Conservation (phyloP, 2,329 filamentous ascomycete species). For the Periconia macrospinosa region DNA sequence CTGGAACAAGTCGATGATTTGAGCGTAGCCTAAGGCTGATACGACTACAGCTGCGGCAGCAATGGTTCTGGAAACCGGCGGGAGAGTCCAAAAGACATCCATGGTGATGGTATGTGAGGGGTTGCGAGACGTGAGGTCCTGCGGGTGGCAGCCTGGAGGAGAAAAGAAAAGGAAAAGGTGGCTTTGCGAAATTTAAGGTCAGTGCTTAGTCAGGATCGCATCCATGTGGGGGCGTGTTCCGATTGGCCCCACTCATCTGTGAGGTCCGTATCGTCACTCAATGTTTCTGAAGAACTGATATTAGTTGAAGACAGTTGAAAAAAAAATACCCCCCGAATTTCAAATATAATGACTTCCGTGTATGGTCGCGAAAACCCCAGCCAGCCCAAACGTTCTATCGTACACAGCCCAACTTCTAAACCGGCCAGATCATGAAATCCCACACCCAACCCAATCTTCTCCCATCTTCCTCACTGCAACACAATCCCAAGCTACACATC, state of each 20-base stretch:
- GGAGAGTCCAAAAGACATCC: conserved; percentile 67
- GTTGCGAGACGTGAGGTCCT: conserved; percentile 30
- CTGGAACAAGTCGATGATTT: conserved; percentile 55
- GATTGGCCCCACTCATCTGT: neutral
- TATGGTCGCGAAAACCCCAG: too few species aligned
- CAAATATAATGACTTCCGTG: too few species aligned
- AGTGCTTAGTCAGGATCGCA: neutral
- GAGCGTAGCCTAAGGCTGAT: conserved; percentile 63
- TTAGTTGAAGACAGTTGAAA: too few species aligned
- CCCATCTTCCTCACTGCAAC: neutral
- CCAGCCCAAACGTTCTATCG: too few species aligned
- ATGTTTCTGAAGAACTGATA: too few species aligned
- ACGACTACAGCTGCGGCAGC: conserved; percentile 65
- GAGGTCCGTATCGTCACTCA: neutral
- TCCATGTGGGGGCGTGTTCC: neutral
- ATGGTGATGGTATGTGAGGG: conserved; percentile 40
- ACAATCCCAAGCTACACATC: conserved; percentile 3
- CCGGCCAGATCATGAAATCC: neutral
- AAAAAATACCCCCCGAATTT: too few species aligned
- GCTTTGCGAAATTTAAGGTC: conserved; percentile 14
- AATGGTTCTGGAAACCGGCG: conserved; percentile 69
- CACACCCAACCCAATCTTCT: neutral
- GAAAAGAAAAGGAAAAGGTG: conserved; percentile 23
- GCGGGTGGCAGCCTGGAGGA: conserved; percentile 38
- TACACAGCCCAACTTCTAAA: too few species aligned